A percentile compares a stretch with the other conserved stretches of the same genome.
Conservation (phyloP, 805 yeast species). For the Kodamaea leandrae region DNA sequence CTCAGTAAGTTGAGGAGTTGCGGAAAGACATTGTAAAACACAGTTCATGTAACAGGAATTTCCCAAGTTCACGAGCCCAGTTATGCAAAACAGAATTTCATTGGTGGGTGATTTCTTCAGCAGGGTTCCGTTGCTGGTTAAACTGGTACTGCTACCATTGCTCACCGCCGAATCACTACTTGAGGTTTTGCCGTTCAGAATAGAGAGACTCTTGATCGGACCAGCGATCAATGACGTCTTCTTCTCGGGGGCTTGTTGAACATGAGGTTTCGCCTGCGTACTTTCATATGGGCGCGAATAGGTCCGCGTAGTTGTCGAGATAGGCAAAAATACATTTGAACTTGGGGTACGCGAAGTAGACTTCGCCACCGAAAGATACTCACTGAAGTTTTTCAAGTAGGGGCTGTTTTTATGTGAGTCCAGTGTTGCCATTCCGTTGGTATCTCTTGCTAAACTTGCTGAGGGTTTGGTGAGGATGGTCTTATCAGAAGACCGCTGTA, state of each 20-base stretch:
- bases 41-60: slow-evolving; percentile 95
- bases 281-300: background rate
- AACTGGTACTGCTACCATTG: background rate
- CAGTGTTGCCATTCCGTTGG: background rate
- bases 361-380: slow-evolving; percentile 27
- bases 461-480: slow-evolving; percentile 17
- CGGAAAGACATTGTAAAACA: slow-evolving; percentile 78
- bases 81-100: slow-evolving; percentile 34
- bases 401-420: slow-evolving; percentile 9
- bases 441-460: slow-evolving; percentile 18
- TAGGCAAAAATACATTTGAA: slow-evolving; percentile 15
- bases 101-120: background rate
- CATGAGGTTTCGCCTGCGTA: slow-evolving; percentile 3
- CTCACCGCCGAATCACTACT: too few relatives aligned
- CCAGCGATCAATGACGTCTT: slow-evolving; percentile 5
- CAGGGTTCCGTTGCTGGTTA: background rate
- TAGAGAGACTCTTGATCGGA: slow-evolving; percentile 4
- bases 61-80: slow-evolving; percentile 80
- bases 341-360: slow-evolving; percentile 17
- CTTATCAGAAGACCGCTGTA: slow-evolving; percentile 15
- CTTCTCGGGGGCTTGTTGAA: slow-evolving; percentile 4
- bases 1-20: slow-evolving; percentile 61
- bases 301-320: background rate
- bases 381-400: slow-evolving; percentile 31
- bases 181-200: too few relatives aligned